phyloP scores from a whole-genome alignment of 257 asterid genomes.

The Galeopsis tetrahit region DNA sequence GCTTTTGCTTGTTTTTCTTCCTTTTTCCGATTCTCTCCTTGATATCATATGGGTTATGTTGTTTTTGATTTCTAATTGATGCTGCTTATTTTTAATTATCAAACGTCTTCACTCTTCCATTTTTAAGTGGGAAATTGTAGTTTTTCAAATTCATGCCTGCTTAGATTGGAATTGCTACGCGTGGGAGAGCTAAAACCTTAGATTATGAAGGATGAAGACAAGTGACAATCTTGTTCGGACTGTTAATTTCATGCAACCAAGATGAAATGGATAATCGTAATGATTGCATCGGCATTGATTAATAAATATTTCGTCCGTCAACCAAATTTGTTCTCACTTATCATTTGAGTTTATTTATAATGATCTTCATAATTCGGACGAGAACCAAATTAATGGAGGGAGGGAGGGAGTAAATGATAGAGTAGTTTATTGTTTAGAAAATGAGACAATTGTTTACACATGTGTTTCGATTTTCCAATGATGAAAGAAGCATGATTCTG shows the following conservation, averaged over 20 bases:
- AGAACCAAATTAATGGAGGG: too few relatives aligned
- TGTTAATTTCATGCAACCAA: neutral
- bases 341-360: too few relatives aligned
- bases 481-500: too few relatives aligned
- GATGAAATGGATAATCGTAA: neutral
- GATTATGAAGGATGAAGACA: neutral
- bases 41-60: conserved; percentile 22
- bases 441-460: neutral
- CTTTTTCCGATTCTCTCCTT: conserved; percentile 14
- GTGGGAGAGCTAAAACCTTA: too few relatives aligned
- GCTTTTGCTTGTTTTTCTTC: conserved; percentile 26
- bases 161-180: neutral
- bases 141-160: neutral
- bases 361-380: too few relatives aligned
- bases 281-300: too few relatives aligned
- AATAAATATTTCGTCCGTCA: too few relatives aligned
- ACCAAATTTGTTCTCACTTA: too few relatives aligned
- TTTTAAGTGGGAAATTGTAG: neutral
- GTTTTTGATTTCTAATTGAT: conserved; percentile 34
- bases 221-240: neutral
- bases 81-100: conserved; percentile 25
- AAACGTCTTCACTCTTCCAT: neutral
- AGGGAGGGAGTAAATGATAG: too few relatives aligned
- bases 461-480: neutral
- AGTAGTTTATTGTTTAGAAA: neutral